phyloP scores from a whole-genome alignment of 169 alveolate genomes.

The Theileria equi region DNA sequence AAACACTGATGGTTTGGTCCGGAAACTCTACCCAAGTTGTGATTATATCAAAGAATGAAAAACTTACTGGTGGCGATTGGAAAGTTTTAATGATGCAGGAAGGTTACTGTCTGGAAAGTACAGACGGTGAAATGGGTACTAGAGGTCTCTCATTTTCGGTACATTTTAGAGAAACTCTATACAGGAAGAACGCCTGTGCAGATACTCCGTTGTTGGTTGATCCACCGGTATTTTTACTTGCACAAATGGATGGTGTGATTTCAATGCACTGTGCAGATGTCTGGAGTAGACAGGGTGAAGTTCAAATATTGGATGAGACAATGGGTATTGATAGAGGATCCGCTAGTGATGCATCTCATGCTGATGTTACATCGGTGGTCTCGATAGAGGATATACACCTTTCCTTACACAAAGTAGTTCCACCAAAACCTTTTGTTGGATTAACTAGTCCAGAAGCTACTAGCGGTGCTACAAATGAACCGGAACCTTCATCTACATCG shows the following conservation, averaged over 20 bases:
- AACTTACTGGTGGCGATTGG: constrained; percentile 25
- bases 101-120: constrained; percentile 37
- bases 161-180: constrained; percentile 23
- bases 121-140: constrained; percentile 20
- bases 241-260: constrained; percentile 19
- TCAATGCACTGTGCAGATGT: constrained; percentile 40
- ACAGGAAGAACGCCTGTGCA: constrained; percentile 32
- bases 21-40: constrained; percentile 38
- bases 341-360: no score
- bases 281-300: no score
- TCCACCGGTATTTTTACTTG: constrained; percentile 33
- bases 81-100: constrained; percentile 41
- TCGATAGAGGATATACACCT: no score
- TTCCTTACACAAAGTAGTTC: no score
- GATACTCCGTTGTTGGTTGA: constrained; percentile 42
- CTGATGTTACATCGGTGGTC: no score
- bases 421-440: no score
- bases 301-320: no score
- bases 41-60: constrained; percentile 7
- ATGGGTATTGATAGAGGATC: no score
- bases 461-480: no score
- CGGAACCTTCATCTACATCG: no score
- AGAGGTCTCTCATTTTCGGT: constrained; percentile 26
- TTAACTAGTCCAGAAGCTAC: no score
- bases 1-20: constrained; percentile 34